Percentiles rank a stretch among this genome's conserved stretches.
These are phyloP conservation scores for Phytophthora fragariae DNA, from an alignment of 352 stramenopile species.

Conservation along the genomic window DNA sequence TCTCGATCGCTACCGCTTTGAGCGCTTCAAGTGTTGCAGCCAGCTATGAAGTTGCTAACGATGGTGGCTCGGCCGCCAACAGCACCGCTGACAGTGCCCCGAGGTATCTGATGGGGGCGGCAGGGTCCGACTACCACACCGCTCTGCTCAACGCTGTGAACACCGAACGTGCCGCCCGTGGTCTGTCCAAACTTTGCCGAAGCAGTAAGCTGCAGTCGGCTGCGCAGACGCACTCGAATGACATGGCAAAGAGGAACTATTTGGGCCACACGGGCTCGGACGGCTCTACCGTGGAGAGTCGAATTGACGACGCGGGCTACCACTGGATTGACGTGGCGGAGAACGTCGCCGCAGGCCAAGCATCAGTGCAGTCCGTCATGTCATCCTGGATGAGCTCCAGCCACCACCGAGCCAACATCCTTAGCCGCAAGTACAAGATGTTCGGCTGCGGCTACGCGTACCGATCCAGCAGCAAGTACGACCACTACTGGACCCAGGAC, in stretches of 20 bases:
- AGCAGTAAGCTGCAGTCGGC: conserved; percentile 49
- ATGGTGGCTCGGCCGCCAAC: conserved; percentile 7
- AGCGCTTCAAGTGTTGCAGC: conserved; percentile 11
- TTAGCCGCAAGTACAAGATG: conserved; percentile 39
- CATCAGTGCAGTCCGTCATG: conserved; percentile 48
- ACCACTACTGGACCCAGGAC: conserved; percentile 65
- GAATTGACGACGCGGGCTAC: conserved; percentile 48
- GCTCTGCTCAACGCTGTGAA: conserved; percentile 61
- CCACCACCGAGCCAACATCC: conserved; percentile 53
- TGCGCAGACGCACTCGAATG: conserved; percentile 40
- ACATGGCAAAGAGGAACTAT: conserved; percentile 57
- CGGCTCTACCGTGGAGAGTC: conserved; percentile 49
- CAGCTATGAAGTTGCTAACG: conserved; percentile 1
- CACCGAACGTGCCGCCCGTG: conserved; percentile 44
- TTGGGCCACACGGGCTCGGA: conserved; percentile 55
- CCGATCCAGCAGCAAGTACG: conserved; percentile 44
- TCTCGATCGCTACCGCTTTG: conserved; percentile 2
- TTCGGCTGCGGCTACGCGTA: conserved; percentile 46
- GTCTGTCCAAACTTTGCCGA: conserved; percentile 46
- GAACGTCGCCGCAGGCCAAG: conserved; percentile 64
- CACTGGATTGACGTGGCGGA: conserved; percentile 48
- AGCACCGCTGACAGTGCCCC: conserved; percentile 1
- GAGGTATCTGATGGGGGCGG: conserved; percentile 16
- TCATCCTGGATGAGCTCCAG: conserved; percentile 63
- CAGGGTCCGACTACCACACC: conserved; percentile 24